These are phyloP conservation scores for Peniophora sp. DNA, from an alignment of 1,284 basidiomycete species.

Conservation along the genomic window DNA sequence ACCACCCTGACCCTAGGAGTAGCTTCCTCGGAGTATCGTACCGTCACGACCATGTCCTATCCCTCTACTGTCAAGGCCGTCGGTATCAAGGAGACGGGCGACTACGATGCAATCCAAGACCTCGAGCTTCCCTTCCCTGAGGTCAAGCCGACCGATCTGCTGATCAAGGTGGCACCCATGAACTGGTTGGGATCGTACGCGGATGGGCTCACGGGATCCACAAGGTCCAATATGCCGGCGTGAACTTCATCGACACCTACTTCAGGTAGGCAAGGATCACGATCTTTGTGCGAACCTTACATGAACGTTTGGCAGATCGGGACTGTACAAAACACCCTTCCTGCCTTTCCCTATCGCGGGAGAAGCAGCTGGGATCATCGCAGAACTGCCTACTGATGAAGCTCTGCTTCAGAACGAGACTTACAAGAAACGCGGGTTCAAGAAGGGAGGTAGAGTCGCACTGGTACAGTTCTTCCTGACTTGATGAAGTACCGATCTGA, in stretches of 20 bases:
- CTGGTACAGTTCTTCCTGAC: slow-evolving; percentile 19
- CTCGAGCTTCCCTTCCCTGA: slow-evolving; percentile 52
- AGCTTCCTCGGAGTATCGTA: too few species aligned
- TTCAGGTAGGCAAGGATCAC: slow-evolving; percentile 34
- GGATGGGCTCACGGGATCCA: not conserved
- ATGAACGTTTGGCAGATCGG: slow-evolving; percentile 16
- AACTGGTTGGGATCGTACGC: too few species aligned
- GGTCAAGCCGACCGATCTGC: slow-evolving; percentile 56
- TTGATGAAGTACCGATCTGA: not conserved
- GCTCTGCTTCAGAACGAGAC: slow-evolving; percentile 23
- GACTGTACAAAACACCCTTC: slow-evolving; percentile 27
- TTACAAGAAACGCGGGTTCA: slow-evolving; percentile 29
- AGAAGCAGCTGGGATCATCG: slow-evolving; percentile 52
- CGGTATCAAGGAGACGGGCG: slow-evolving; percentile 57
- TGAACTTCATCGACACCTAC: slow-evolving; percentile 88
- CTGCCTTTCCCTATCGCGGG: slow-evolving; percentile 55
- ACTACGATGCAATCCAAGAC: slow-evolving; percentile 73
- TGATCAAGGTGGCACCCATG: slow-evolving; percentile 79
- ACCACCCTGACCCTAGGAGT: too few species aligned
- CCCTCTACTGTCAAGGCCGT: slow-evolving; percentile 52
- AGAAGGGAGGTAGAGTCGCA: slow-evolving; percentile 38
- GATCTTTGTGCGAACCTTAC: too few species aligned
- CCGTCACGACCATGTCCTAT: slow-evolving; percentile 47
- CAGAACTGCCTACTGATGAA: slow-evolving; percentile 36
- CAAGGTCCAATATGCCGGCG: slow-evolving; percentile 65